Evolutionary conservation across 768 basidiomycete species (phyloP).

Genomic region (Saitozyma sp.): DNA sequence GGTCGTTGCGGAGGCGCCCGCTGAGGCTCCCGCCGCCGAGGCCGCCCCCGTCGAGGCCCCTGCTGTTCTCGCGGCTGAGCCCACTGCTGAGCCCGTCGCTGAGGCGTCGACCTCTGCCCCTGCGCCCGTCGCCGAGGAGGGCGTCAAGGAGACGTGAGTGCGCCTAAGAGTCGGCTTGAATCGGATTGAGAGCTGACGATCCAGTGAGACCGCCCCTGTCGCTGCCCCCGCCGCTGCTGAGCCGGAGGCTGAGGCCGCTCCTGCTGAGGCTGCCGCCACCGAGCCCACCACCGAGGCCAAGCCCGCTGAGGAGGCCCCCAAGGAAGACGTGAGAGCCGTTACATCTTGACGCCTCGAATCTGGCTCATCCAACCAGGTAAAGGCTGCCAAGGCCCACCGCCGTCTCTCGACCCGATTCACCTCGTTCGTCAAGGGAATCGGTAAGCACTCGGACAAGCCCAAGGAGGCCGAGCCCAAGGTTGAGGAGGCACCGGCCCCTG

Average conservation of each 20-base stretch:
- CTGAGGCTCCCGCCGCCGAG: conserved; percentile 51
- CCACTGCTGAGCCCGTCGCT: conserved; percentile 55
- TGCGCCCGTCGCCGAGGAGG: conserved; percentile 18
- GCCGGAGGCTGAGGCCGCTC: conserved; percentile 38
- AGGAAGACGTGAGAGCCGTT: conserved; percentile 55
- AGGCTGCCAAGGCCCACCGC: conserved; percentile 66
- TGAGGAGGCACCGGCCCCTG: conserved; percentile 3
- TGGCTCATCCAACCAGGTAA: conserved; percentile 35
- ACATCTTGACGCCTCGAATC: conserved; percentile 1
- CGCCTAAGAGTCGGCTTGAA: conserved; percentile 3
- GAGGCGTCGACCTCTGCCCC: conserved; percentile 17
- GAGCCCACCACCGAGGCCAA: conserved; percentile 49
- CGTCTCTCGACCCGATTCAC: conserved; percentile 80
- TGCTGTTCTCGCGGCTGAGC: conserved; percentile 9
- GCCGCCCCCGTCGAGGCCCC: conserved; percentile 50
- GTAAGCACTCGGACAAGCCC: conserved; percentile 49
- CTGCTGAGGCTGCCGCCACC: conserved; percentile 54
- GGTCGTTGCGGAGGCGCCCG: conserved; percentile 20
- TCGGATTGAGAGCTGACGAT: conserved; percentile 6
- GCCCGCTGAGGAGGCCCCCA: neutral
- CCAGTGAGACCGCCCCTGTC: conserved; percentile 51
- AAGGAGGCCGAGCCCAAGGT: conserved; percentile 48
- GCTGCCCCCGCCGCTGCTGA: conserved; percentile 54
- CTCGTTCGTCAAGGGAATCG: conserved; percentile 71
- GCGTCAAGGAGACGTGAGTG: conserved; percentile 70